A percentile compares a stretch with the other conserved stretches of the same genome.
These are phyloP conservation scores for Simplicillium sp. DNA, from an alignment of 2,329 filamentous ascomycete genomes.

Conservation along the genomic window DNA sequence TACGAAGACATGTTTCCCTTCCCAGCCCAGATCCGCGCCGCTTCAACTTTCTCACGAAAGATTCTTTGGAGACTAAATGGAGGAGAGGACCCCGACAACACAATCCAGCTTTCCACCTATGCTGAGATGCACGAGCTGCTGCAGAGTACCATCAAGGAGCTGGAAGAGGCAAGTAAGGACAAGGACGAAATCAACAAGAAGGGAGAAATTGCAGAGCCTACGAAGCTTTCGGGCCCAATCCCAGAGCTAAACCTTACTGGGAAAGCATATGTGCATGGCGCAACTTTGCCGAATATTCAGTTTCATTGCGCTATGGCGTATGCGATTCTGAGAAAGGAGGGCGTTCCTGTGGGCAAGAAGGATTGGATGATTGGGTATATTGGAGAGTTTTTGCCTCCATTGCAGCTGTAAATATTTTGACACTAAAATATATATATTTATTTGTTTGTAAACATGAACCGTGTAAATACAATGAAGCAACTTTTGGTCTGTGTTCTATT, in stretches of 20 bases:
- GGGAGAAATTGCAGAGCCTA: slow-evolving; percentile 14
- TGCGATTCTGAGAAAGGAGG: slow-evolving; percentile 44
- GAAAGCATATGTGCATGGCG: slow-evolving; percentile 31
- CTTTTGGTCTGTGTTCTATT: neutral
- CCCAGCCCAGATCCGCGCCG: slow-evolving; percentile 16
- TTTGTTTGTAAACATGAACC: too few relatives aligned
- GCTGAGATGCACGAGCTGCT: slow-evolving; percentile 21
- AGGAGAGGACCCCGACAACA: slow-evolving; percentile 10
- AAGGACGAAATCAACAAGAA: slow-evolving; percentile 13
- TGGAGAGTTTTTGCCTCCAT: neutral
- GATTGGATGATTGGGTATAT: slow-evolving; percentile 33
- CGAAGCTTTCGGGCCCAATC: slow-evolving; percentile 5
- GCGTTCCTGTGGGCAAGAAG: slow-evolving; percentile 48
- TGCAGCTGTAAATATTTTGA: neutral
- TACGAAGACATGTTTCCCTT: slow-evolving; percentile 20
- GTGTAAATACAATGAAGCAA: neutral
- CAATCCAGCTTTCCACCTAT: slow-evolving; percentile 17
- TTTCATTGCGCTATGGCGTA: slow-evolving; percentile 53
- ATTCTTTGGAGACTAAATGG: slow-evolving; percentile 19
- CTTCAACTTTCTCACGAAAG: slow-evolving; percentile 14
- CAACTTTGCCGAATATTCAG: slow-evolving; percentile 46
- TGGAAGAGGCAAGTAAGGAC: slow-evolving; percentile 20
- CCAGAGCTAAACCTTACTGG: slow-evolving; percentile 10
- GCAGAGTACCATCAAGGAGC: slow-evolving; percentile 11
- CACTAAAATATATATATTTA: neutral